phyloP scores from a whole-genome alignment of 306 rosid species.

The Rosa chinensis region DNA sequence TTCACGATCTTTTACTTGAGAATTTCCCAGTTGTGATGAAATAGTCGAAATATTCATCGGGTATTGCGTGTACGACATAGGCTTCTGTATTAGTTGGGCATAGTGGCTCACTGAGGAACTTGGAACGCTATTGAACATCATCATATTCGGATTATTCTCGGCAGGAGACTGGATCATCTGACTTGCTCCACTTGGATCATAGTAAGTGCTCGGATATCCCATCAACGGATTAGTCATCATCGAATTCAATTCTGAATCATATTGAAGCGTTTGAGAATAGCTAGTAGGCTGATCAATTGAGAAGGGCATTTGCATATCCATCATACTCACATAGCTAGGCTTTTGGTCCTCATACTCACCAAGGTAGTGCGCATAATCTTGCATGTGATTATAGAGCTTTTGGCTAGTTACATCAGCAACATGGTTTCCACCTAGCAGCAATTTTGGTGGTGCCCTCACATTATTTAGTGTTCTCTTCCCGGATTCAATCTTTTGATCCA shows the following conservation, averaged over 20 bases:
- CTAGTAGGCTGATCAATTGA: neutral
- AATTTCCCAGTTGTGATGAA: neutral
- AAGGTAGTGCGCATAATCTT: neutral
- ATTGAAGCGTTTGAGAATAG: neutral
- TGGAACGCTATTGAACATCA: neutral
- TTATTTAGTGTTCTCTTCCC: neutral
- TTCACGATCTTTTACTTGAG: neutral
- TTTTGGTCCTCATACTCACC: conserved; percentile 2
- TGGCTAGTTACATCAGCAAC: neutral
- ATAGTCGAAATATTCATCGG: neutral
- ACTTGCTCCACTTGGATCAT: neutral
- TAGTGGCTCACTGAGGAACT: conserved; percentile 1
- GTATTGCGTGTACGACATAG: neutral
- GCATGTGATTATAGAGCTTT: neutral
- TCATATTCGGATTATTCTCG: neutral
- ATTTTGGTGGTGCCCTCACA: neutral
- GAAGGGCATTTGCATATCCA: neutral
- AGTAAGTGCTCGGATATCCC: neutral
- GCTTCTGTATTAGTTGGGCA: neutral
- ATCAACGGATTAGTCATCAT: neutral
- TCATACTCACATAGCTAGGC: neutral
- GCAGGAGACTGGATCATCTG: neutral
- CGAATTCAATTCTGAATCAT: neutral
- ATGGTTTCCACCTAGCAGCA: neutral
- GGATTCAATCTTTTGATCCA: neutral